Conservation (phyloP, 257 asterid species). For the Ophiorrhiza pumila region DNA sequence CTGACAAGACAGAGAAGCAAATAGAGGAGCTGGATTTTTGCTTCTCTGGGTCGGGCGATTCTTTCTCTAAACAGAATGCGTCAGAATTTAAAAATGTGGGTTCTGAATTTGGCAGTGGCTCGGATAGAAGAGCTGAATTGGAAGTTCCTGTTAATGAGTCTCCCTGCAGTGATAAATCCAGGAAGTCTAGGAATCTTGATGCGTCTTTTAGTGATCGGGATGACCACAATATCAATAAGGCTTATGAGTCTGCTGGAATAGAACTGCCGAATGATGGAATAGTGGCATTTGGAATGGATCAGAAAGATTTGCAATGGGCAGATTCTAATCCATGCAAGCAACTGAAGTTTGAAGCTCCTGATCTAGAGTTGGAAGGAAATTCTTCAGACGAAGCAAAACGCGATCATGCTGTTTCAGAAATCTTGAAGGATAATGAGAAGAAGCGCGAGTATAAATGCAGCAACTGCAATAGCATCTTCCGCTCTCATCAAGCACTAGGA, state of each 20-base stretch:
- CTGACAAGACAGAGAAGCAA: conserved; percentile 9
- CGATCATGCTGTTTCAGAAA: conserved; percentile 23
- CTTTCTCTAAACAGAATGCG: conserved; percentile 23
- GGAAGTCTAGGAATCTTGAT: conserved; percentile 17
- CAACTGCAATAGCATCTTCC: conserved; percentile 16
- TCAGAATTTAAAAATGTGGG: conserved; percentile 26
- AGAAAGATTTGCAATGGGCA: conserved; percentile 4
- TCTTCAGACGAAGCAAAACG: conserved; percentile 14
- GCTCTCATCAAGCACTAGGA: conserved; percentile 22
- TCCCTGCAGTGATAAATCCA: conserved; percentile 12
- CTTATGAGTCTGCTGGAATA: not conserved
- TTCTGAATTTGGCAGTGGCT: conserved; percentile 15
- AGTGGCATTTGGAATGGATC: not conserved
- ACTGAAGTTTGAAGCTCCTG: conserved; percentile 10
- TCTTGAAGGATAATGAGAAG: conserved; percentile 17
- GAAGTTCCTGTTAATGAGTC: conserved; percentile 23
- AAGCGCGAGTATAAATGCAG: conserved; percentile 20
- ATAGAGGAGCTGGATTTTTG: conserved; percentile 17
- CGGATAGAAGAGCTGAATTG: conserved; percentile 16
- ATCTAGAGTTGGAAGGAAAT: conserved; percentile 9
- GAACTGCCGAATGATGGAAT: conserved; percentile 13
- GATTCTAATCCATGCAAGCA: conserved; percentile 24
- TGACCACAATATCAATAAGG: conserved; percentile 8
- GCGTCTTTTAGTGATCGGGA: conserved; percentile 17
- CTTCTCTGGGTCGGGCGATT: conserved; percentile 12